A percentile compares a stretch with the other conserved stretches of the same genome.
Conservation (phyloP, 768 basidiomycete species). For the Boletus reticuloceps region DNA sequence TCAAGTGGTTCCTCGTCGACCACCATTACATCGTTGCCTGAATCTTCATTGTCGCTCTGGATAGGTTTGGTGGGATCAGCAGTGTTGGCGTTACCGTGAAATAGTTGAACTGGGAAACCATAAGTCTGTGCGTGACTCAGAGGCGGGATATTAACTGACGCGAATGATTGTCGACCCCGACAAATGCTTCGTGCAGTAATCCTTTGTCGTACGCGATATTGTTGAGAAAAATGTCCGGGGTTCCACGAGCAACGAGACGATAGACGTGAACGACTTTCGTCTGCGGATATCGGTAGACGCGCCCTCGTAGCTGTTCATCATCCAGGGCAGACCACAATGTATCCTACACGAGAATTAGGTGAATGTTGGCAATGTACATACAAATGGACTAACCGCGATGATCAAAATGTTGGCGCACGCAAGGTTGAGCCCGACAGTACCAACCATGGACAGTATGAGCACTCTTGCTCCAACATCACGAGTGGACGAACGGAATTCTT, state of each 20-base stretch:
- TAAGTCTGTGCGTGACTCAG: too few species aligned
- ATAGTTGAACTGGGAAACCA: too few species aligned
- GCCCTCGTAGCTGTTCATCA: neutral
- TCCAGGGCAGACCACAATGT: neutral
- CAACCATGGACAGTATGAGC: neutral
- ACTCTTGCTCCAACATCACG: neutral
- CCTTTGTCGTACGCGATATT: too few species aligned
- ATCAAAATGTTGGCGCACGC: neutral
- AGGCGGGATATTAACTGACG: too few species aligned
- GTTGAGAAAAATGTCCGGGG: too few species aligned
- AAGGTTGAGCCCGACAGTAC: neutral
- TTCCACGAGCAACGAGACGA: neutral
- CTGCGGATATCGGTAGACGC: neutral
- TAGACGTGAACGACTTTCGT: neutral
- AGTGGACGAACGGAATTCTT: neutral
- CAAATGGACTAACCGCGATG: neutral
- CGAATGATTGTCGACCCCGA: too few species aligned
- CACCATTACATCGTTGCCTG: too few species aligned
- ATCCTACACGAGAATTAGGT: neutral
- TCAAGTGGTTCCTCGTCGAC: too few species aligned
- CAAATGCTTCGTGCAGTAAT: too few species aligned
- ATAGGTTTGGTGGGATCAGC: too few species aligned
- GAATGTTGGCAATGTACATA: neutral
- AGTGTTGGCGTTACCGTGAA: too few species aligned
- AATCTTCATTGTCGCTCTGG: too few species aligned